phyloP scores from a whole-genome alignment of 345 rosid species.

The Citropsis articulata region DNA sequence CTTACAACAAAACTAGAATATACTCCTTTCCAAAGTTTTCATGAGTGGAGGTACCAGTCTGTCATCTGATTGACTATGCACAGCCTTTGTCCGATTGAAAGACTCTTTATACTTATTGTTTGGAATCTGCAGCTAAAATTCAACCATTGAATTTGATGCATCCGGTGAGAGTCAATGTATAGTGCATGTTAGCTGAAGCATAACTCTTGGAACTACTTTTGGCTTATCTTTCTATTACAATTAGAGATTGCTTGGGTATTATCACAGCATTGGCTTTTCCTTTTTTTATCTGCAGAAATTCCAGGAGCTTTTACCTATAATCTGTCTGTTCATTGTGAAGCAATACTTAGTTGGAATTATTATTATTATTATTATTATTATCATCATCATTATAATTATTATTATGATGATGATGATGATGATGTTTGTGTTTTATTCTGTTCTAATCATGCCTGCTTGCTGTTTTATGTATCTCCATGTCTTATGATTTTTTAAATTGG shows the following conservation, averaged over 20 bases:
- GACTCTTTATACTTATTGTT: neutral
- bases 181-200: neutral
- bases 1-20: neutral
- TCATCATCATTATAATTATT: too few relatives aligned
- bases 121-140: neutral
- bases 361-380: too few relatives aligned
- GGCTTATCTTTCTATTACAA: neutral
- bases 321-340: neutral
- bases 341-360: neutral
- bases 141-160: neutral
- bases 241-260: neutral
- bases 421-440: neutral
- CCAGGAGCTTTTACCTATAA: neutral
- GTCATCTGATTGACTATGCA: neutral
- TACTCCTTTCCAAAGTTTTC: neutral
- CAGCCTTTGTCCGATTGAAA: neutral
- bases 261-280: neutral
- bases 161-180: neutral
- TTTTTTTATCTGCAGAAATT: neutral
- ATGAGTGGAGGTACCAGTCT: neutral
- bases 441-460: neutral
- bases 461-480: neutral
- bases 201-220: neutral
- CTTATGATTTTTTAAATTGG: neutral
- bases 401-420: too few relatives aligned